These are phyloP conservation scores for Piedraia hortae DNA, from an alignment of 2,329 filamentous ascomycete genomes.

Conservation along the genomic window DNA sequence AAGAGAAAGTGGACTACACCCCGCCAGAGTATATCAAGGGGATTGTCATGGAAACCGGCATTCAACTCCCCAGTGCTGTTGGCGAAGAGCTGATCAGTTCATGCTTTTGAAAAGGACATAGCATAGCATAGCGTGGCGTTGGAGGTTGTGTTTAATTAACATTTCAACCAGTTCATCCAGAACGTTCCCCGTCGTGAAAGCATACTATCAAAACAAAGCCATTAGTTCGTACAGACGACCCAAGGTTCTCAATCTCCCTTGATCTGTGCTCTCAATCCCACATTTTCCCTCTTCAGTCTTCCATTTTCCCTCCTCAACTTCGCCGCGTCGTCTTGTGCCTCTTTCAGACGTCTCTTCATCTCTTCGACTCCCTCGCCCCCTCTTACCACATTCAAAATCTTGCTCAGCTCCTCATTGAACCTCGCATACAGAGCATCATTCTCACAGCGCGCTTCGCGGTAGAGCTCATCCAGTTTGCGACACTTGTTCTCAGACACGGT, in stretches of 20 bases:
- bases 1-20: slow-evolving; percentile 34
- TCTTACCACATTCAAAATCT: slow-evolving; percentile 49
- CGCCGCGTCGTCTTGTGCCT: slow-evolving; percentile 49
- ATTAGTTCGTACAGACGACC: background rate
- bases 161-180: no score
- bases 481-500: slow-evolving; percentile 48
- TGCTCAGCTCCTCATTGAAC: slow-evolving; percentile 73
- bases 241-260: slow-evolving; percentile 11
- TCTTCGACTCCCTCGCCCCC: slow-evolving; percentile 57
- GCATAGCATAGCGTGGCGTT: no score
- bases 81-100: slow-evolving; percentile 44
- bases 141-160: slow-evolving; percentile 1
- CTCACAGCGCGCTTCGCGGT: slow-evolving; percentile 65
- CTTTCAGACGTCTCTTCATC: slow-evolving; percentile 40
- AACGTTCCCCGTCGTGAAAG: no score
- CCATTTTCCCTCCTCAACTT: slow-evolving; percentile 65
- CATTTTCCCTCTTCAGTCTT: slow-evolving; percentile 54
- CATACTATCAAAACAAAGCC: no score
- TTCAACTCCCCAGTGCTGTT: slow-evolving; percentile 41
- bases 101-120: slow-evolving; percentile 19
- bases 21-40: slow-evolving; percentile 42
- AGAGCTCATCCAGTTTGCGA: slow-evolving; percentile 62
- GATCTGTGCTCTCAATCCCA: slow-evolving; percentile 29
- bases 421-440: slow-evolving; percentile 79
- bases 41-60: slow-evolving; percentile 49